These are phyloP conservation scores for Aspergillus sojae DNA, from an alignment of 2,329 filamentous ascomycete genomes.

Conservation along the genomic window DNA sequence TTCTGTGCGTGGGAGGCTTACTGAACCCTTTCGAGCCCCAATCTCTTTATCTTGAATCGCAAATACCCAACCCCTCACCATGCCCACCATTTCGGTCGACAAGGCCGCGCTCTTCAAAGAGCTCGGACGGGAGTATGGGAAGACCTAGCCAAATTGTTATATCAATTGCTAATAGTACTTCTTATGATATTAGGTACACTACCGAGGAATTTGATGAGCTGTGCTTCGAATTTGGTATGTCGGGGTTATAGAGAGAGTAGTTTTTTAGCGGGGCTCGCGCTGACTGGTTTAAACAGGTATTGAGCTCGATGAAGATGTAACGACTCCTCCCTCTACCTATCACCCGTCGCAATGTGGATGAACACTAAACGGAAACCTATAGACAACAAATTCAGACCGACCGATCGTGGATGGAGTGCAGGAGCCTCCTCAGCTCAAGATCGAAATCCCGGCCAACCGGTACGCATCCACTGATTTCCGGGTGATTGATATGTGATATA, in stretches of 20 bases:
- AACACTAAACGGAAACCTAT: conserved; percentile 9
- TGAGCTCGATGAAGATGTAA: conserved; percentile 89
- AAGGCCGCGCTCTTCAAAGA: conserved; percentile 95
- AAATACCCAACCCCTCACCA: conserved; percentile 51
- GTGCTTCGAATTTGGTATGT: conserved; percentile 90
- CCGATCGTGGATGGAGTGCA: conserved; percentile 76
- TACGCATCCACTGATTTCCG: conserved; percentile 50
- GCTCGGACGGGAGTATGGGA: conserved; percentile 79
- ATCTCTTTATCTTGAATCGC: conserved; percentile 21
- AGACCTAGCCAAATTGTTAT: not conserved
- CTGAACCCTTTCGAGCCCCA: conserved; percentile 1
- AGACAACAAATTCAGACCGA: conserved; percentile 73
- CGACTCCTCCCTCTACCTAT: not conserved
- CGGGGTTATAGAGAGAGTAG: conserved; percentile 12
- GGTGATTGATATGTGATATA: not conserved
- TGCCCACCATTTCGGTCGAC: conserved; percentile 97
- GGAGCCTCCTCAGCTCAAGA: conserved; percentile 91
- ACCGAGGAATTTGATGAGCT: conserved; percentile 95
- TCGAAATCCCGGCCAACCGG: conserved; percentile 95
- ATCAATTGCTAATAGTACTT: conserved; percentile 19
- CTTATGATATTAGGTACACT: conserved; percentile 65
- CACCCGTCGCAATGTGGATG: not conserved
- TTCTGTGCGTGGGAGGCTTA: conserved; percentile 10
- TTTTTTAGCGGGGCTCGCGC: conserved; percentile 29
- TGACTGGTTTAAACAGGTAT: conserved; percentile 59